These are phyloP conservation scores for Penstemon davidsonii DNA, from an alignment of 257 asterid species.

Conservation along the genomic window DNA sequence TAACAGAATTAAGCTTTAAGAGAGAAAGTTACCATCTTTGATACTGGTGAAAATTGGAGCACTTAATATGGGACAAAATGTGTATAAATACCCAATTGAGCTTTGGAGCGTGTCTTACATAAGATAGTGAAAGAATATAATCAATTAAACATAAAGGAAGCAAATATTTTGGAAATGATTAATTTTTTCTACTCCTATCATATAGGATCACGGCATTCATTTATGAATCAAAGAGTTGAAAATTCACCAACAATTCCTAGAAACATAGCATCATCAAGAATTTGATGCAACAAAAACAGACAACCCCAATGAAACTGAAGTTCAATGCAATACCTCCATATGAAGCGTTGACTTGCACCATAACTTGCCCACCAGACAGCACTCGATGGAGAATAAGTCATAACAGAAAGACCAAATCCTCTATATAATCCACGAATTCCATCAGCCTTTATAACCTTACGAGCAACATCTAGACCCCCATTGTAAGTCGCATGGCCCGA, in stretches of 20 bases:
- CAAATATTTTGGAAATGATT: neutral
- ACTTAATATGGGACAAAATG: too few relatives aligned
- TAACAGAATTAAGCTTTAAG: too few relatives aligned
- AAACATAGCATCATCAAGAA: conserved; percentile 10
- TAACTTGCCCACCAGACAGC: conserved; percentile 99
- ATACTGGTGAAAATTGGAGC: too few relatives aligned
- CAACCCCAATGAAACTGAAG: conserved; percentile 12
- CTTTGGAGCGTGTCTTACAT: neutral
- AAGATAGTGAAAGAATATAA: neutral
- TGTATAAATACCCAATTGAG: too few relatives aligned
- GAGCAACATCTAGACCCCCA: conserved; percentile 89
- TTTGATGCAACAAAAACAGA: conserved; percentile 16
- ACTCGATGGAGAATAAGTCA: conserved; percentile 94
- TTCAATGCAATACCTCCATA: conserved; percentile 64
- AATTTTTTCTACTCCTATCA: neutral
- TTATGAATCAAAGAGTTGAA: neutral
- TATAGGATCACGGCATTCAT: neutral
- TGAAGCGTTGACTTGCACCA: conserved; percentile 95
- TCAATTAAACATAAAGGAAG: neutral
- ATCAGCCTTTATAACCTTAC: conserved; percentile 75
- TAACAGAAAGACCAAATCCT: conserved; percentile 92
- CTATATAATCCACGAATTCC: conserved; percentile 92
- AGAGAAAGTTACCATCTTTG: too few relatives aligned
- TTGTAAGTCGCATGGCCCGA: conserved; percentile 74
- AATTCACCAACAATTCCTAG: neutral